Base-by-base conservation (phyloP, 306 rosid species). In the Ceratonia siliqua region DNA sequence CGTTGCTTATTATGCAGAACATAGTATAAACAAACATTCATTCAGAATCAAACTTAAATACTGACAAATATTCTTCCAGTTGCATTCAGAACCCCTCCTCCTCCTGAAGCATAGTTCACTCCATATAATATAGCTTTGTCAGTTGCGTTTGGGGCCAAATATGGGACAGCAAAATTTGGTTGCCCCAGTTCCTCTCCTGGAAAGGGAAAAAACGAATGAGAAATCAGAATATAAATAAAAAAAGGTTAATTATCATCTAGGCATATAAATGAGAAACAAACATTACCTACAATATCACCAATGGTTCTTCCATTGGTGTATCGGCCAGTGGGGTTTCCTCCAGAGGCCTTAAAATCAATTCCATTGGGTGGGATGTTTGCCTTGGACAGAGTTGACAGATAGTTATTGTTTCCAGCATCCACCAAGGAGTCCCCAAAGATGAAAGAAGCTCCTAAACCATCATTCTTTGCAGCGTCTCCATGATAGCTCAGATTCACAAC, bases 21-120 rank as follows among this genome's bases (percentile, higher is more conserved):
- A 25, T 12, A n/a, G n/a, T n/a, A n/a, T n/a, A n/a, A n/a, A n/a
- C n/a, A 55, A 28, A 5, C 22, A 3, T 48, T 48, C 24, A 5
- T 48, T 48, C 54, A 48, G 18, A 62, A 49, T 17, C 25, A 6
- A 17, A 49, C 15, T 18, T 49, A 49, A 55, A 57, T 39, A 75
- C 89, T 57, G 1, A 92, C 97, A 85, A 92, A 89, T 77, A 92
- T 82, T 53, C 87, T 74, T 74, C 97, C 96, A 10, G 97, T 92
- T 43, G 93, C 89, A 70, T 92, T 92, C 59, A 92, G 70, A 57
- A 89, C 86, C 52, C 97, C 96, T 68, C 90, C 97, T 45, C 92
- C 97, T 41, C 97, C 97, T 0, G 97, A 92, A 46, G 96, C 97
- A 64, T 92, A 92, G 73, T 92, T 92, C 54, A 92, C 97, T 15